Percentiles rank a stretch among this genome's conserved stretches.
phyloP scores from a whole-genome alignment of 2,329 filamentous ascomycete genomes.

The Aspergillus fijiensis region DNA sequence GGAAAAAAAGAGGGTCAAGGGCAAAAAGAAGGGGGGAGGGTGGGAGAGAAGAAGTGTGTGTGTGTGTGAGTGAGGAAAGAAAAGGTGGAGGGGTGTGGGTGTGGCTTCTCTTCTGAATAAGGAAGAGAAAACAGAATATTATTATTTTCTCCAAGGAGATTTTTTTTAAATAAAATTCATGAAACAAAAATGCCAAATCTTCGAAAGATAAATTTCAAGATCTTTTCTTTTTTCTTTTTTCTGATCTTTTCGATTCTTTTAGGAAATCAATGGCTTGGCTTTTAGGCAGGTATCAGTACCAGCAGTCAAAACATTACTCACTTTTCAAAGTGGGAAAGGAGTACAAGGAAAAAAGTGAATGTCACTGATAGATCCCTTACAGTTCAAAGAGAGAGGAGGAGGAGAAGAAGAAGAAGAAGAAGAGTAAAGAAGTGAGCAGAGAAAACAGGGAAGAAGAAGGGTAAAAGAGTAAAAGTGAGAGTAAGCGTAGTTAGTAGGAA shows the following conservation, averaged over 20 bases:
- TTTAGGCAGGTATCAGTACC: conserved; percentile 7
- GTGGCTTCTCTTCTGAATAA: conserved; percentile 16
- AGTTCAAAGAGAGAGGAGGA: conserved; percentile 7
- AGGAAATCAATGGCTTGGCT: neutral
- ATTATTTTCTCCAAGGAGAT: conserved; percentile 10
- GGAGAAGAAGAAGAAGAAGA: conserved; percentile 6
- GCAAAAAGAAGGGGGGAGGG: conserved; percentile 15
- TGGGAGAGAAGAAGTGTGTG: conserved; percentile 8
- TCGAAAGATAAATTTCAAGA: neutral
- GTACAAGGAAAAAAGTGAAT: neutral
- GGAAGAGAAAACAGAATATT: conserved; percentile 17
- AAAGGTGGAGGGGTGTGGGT: conserved; percentile 14
- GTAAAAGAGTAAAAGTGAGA: conserved; percentile 10
- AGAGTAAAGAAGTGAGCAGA: conserved; percentile 4
- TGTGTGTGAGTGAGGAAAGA: conserved; percentile 7
- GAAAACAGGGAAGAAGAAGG: conserved; percentile 2
- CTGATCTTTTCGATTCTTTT: neutral
- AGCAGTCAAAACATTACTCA: conserved; percentile 3
- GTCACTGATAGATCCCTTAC: conserved; percentile 5
- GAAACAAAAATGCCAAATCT: conserved; percentile 9
- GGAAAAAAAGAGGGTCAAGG: conserved; percentile 10
- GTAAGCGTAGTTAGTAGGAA: neutral
- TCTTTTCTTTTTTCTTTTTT: neutral
- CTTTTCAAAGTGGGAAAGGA: neutral
- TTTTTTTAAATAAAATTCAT: conserved; percentile 11